phyloP scores from a whole-genome alignment of 108 stramenopile genomes.

The Cyclotella kingstonii region DNA sequence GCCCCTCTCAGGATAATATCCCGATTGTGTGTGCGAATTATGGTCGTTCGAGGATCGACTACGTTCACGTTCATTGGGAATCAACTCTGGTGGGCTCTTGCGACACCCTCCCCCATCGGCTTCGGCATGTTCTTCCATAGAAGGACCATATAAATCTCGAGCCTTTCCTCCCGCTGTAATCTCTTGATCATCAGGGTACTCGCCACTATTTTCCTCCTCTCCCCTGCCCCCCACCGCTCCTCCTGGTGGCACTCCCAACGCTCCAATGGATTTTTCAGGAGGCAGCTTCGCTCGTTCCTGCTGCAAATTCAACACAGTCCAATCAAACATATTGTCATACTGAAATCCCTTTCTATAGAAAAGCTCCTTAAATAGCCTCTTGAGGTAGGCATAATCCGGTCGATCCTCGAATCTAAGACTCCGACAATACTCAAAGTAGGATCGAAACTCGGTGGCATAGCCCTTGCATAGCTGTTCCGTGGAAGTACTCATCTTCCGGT shows the following conservation, averaged over 20 bases:
- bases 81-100: conserved; percentile 3
- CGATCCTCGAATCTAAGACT: conserved; percentile 98
- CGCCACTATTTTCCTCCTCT: conserved; percentile 8
- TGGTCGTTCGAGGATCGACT: conserved; percentile 6
- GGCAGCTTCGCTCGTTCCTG: conserved; percentile 83
- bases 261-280: conserved; percentile 62
- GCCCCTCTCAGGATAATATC: not conserved
- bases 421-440: conserved; percentile 99
- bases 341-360: conserved; percentile 98
- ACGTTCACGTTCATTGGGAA: not conserved
- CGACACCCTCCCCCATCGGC: conserved; percentile 4
- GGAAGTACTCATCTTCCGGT: conserved; percentile 98
- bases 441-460: conserved; percentile 98
- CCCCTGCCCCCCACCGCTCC: conserved; percentile 20
- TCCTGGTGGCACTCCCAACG: conserved; percentile 5
- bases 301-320: conserved; percentile 95
- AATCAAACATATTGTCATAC: conserved; percentile 99
- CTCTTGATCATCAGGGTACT: not conserved
- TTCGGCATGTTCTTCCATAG: too few species aligned
- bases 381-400: conserved; percentile 99
- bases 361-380: conserved; percentile 95
- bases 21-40: not conserved
- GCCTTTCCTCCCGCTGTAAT: conserved; percentile 2
- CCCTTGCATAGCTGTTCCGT: conserved; percentile 99
- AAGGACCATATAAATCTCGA: too few species aligned